Base-by-base conservation (phyloP, 1,139 yeast species). In the Kodamaea suecica region DNA sequence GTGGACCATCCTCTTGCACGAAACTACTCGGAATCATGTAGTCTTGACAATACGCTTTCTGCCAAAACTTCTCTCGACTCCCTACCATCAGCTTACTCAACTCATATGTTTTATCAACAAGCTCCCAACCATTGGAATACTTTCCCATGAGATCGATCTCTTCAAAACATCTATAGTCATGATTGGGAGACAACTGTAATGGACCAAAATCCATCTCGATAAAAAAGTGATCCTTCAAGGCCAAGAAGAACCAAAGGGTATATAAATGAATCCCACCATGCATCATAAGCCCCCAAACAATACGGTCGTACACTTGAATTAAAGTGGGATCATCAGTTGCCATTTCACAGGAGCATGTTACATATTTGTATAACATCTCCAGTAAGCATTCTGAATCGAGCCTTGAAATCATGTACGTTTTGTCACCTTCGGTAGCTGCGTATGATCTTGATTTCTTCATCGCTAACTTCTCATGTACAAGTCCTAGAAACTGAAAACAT, bases 211-310 rank as follows among this genome's bases (percentile, higher is more conserved):
- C 64, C 29, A 46, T 33, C 16, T 47, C 45, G 4, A 59, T 36
- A 23, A 41, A 43, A 34, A 47, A 57, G 33, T 59, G 56, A 33
- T 62, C 59, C 31, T 53, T 50, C 23, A 71, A 38, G 17, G 50
- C 52, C 26, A 52, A 53, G 39, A 72, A 65, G 29, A 68, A 57
- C 73, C 74, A 69, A 13, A 73, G 44, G 1, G 63, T 49, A 29
- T 61, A 60, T 3, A 72, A 26, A 41, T 68, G 73, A 16, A 63
- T 50, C 0, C 73, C 74, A 8, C 79, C 80, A 36, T 55, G 59
- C 38, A 72, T 43, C 9, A 70, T 30, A 3, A 73, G 40, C 0
- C 66, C 68, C 59, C 69, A 63, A 2, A 71, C 34, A 0, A 74
- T 52, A 14, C 62, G 48, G 30, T 70, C 66, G 36, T 63, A 62